A percentile compares a stretch with the other conserved stretches of the same genome.
Evolutionary conservation across 306 rosid species (phyloP).

Genomic region (Lathyrus oleraceus): DNA sequence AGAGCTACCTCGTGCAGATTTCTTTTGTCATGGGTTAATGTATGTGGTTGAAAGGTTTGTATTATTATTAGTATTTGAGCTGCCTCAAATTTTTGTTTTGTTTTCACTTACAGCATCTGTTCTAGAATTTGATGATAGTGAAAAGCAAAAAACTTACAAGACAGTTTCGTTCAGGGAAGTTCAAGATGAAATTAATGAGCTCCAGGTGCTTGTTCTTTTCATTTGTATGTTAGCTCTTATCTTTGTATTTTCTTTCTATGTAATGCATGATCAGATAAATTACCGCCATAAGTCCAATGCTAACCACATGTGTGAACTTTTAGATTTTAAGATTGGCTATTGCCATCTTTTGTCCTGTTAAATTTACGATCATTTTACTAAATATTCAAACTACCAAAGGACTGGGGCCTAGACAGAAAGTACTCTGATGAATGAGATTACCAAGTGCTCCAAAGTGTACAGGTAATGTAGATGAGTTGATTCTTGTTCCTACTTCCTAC

Average conservation of each 20-base stretch:
- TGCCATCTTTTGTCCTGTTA: conserved; percentile 11
- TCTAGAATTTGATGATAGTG: conserved; percentile 71
- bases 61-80: conserved; percentile 31
- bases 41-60: conserved; percentile 25
- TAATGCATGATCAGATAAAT: conserved; percentile 21
- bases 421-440: neutral
- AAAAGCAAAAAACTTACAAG: conserved; percentile 56
- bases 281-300: conserved; percentile 2
- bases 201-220: conserved; percentile 57
- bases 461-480: neutral
- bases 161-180: conserved; percentile 67
- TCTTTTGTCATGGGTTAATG: conserved; percentile 1
- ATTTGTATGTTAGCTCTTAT: conserved; percentile 16
- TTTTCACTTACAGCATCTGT: conserved; percentile 59
- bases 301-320: conserved; percentile 19
- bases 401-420: neutral
- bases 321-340: neutral
- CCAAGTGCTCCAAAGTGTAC: neutral
- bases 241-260: conserved; percentile 6
- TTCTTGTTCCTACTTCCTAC: neutral
- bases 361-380: conserved; percentile 17
- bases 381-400: conserved; percentile 14
- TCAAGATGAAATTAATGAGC: conserved; percentile 57
- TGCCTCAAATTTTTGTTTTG: conserved; percentile 2
- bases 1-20: neutral